Evolutionary conservation across 2,329 filamentous ascomycete genomes (phyloP).

Genomic region (Epichloe aotearoae): DNA sequence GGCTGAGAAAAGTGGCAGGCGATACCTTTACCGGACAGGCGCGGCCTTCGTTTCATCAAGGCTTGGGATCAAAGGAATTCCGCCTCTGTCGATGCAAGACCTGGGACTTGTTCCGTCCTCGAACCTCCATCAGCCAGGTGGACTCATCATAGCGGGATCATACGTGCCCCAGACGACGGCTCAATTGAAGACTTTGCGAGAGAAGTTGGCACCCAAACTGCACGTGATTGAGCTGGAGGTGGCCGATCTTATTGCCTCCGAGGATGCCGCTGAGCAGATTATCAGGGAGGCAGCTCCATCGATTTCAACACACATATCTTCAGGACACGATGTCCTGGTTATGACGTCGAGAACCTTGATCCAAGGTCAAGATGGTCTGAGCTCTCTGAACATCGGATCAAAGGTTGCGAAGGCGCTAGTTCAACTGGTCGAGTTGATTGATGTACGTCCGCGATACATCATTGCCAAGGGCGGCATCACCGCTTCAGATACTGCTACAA

Average conservation of each 20-base stretch:
- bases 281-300: conserved; percentile 19
- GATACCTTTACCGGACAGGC: conserved; percentile 25
- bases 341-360: conserved; percentile 44
- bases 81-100: conserved; percentile 32
- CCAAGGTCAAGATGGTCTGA: conserved; percentile 28
- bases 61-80: conserved; percentile 35
- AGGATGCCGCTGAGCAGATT: conserved; percentile 16
- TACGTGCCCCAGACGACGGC: conserved; percentile 46
- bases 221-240: conserved; percentile 33
- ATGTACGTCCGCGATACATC: conserved; percentile 37
- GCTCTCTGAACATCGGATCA: conserved; percentile 36
- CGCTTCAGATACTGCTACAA: conserved; percentile 43
- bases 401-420: conserved; percentile 39
- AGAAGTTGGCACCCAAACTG: conserved; percentile 24
- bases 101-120: conserved; percentile 18
- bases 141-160: conserved; percentile 39
- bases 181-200: conserved; percentile 30
- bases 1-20: conserved; percentile 17
- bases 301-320: conserved; percentile 15
- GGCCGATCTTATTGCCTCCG: conserved; percentile 17
- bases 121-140: conserved; percentile 20
- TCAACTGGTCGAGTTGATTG: conserved; percentile 28
- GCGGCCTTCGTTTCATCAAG: conserved; percentile 30
- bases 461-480: conserved; percentile 49
- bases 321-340: conserved; percentile 37